A percentile compares a stretch with the other conserved stretches of the same genome.
Evolutionary conservation across 306 rosid species (phyloP).

Genomic region (Calophaca sinica): DNA sequence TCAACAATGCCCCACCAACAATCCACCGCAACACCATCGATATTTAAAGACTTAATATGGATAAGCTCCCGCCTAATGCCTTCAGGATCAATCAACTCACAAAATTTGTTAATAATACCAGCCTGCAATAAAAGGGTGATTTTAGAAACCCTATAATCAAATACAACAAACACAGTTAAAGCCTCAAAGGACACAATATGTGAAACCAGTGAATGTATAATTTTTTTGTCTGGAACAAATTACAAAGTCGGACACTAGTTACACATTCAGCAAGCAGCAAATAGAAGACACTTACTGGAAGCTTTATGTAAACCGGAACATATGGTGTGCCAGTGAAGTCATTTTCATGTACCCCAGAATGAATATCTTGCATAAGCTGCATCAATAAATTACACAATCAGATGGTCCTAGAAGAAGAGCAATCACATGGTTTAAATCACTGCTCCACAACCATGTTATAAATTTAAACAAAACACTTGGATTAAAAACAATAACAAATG

Average conservation of each 20-base stretch:
- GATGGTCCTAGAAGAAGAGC: constrained; percentile 23
- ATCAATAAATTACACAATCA: constrained; percentile 50
- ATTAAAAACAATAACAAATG: constrained; percentile 2
- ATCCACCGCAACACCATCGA: constrained; percentile 85
- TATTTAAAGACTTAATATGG: constrained; percentile 73
- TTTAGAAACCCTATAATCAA: constrained; percentile 38
- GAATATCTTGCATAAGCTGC: constrained; percentile 87
- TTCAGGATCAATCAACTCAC: constrained; percentile 91
- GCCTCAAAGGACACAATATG: constrained; percentile 36
- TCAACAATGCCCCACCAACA: constrained; percentile 99
- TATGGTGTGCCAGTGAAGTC: constrained; percentile 75
- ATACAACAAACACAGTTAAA: constrained; percentile 34
- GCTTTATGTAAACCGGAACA: constrained; percentile 76
- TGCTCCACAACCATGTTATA: constrained; percentile 17
- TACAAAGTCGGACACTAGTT: constrained; percentile 7
- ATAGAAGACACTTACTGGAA: constrained; percentile 67
- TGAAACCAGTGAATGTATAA: constrained; percentile 26
- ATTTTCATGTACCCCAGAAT: constrained; percentile 67
- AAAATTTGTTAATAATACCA: constrained; percentile 74
- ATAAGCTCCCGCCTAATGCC: constrained; percentile 80
- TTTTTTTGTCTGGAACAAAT: constrained; percentile 28
- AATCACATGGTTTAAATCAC: constrained; percentile 22
- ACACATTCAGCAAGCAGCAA: constrained; percentile 39
- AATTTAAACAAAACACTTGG: not conserved
- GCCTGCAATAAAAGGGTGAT: constrained; percentile 64